phyloP scores from a whole-genome alignment of 768 basidiomycete genomes.

The Suillus ampliporus region DNA sequence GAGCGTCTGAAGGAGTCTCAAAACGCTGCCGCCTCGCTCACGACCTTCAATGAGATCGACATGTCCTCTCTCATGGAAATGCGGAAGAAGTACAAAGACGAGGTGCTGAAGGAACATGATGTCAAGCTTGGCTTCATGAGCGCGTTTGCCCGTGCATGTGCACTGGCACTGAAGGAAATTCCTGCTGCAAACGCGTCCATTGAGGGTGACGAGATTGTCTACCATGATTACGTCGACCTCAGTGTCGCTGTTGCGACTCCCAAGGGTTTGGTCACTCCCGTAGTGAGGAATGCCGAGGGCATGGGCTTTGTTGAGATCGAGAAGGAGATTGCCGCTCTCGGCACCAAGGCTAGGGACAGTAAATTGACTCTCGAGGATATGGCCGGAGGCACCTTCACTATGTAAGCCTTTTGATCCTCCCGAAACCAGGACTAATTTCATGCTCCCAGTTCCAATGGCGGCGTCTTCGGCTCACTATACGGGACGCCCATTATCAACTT shows the following conservation, averaged over 20 bases:
- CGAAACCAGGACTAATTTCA: background rate
- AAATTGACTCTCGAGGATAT: conserved; percentile 98
- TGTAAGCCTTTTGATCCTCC: conserved; percentile 55
- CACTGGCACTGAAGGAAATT: conserved; percentile 87
- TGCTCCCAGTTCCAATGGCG: conserved; percentile 87
- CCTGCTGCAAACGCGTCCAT: conserved; percentile 94
- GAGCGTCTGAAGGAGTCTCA: conserved; percentile 98
- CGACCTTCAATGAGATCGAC: conserved; percentile 99
- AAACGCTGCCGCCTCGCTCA: conserved; percentile 94
- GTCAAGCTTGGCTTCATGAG: conserved; percentile 99
- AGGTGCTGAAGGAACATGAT: conserved; percentile 86
- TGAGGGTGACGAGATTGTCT: conserved; percentile 93
- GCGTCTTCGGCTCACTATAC: conserved; percentile 96
- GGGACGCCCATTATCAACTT: conserved; percentile 99
- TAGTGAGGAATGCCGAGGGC: conserved; percentile 87
- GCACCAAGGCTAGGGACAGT: conserved; percentile 93
- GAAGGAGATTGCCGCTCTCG: conserved; percentile 87
- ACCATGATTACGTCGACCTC: conserved; percentile 90
- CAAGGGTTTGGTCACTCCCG: conserved; percentile 96
- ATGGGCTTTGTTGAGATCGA: conserved; percentile 92
- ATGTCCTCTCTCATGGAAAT: conserved; percentile 96
- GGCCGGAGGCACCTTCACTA: conserved; percentile 98
- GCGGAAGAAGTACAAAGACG: conserved; percentile 94
- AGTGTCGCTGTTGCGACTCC: conserved; percentile 97
- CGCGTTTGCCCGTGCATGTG: conserved; percentile 89